Evolutionary conservation across 192 early-diverging fungal species (phyloP).

Genomic region (Chytriomyces sp.): DNA sequence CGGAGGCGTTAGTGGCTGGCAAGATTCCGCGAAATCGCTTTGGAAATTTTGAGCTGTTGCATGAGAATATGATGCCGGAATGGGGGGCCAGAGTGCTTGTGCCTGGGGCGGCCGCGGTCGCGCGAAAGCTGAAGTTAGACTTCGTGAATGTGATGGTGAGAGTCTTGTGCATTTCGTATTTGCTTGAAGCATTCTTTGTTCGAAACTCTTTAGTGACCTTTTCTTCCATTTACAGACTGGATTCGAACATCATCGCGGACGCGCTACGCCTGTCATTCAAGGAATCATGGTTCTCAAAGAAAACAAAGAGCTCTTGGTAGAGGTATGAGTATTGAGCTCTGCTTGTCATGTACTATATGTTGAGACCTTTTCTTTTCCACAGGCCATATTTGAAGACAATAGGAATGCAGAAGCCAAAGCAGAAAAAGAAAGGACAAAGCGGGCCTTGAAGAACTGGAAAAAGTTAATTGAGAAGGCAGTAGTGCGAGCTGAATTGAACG

Average conservation of each 20-base stretch:
- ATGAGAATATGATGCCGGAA: constrained; percentile 77
- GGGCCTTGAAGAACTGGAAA: neutral
- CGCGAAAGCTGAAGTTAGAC: constrained; percentile 76
- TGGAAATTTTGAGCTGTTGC: constrained; percentile 86
- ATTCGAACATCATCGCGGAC: constrained; percentile 68
- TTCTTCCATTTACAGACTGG: constrained; percentile 54
- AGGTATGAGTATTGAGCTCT: constrained; percentile 35
- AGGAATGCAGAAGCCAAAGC: neutral
- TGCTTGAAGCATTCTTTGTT: constrained; percentile 8
- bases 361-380: neutral
- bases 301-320: constrained; percentile 55
- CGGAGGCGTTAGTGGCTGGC: constrained; percentile 68
- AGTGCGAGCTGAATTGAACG: constrained; percentile 1
- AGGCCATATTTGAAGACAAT: constrained; percentile 11
- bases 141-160: constrained; percentile 81
- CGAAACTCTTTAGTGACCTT: neutral
- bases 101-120: constrained; percentile 63
- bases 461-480: constrained; percentile 31
- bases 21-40: constrained; percentile 78
- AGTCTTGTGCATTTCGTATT: constrained; percentile 32
- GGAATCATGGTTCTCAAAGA: constrained; percentile 74
- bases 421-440: neutral
- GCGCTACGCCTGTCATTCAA: constrained; percentile 61
- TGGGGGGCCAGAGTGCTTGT: constrained; percentile 76
- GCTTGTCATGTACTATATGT: neutral